Evolutionary conservation across 805 yeast genomes (phyloP), one percentile per base, ranked within the genome.

Genomic region (Pichia occidentalis): DNA sequence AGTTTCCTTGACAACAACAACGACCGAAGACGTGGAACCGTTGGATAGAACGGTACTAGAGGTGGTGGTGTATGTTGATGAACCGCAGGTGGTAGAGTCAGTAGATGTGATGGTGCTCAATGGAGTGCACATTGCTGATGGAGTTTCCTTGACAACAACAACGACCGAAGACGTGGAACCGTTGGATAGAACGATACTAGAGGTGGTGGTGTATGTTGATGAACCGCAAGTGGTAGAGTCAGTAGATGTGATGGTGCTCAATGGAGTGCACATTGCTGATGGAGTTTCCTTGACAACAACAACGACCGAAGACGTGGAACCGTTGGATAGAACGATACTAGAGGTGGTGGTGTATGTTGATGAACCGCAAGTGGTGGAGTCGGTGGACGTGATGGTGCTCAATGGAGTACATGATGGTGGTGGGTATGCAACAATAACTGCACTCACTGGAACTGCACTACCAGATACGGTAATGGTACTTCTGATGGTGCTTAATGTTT

Each of bases 61-160:
- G 7, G 37, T 33, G 17, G 34, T 30, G 3, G 42, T 34, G 24
- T 28, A 23, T 14, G 34, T 26, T 7, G 40, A 24, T 2, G 40
- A 14, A 7, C 16, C 22, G 31, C 39, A 30, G 7, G 13, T 26
- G 12, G 29, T 22, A 3, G 25, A 4, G 11, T 16, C 18, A 16
- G 28, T 29, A 10, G 28, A 29, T 8, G 42, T 34, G 12, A 28
- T 18, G 6, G 30, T 38, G 35, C 14, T 25, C 27, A 29, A 11
- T 35, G 28, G 25, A 3, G 27, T 24, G 25, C 40, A 37, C 4
- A 36, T 14, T 1, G 19, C 26, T 8, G 4, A 22, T 5, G 32
- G 31, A 14, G 33, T 29, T 19, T 29, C 13, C 8, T 18, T 23
- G n/a, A 29, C 29, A 24, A 29, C 32, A 23, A 35, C 29, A 5